Conservation (phyloP, 1,284 basidiomycete genomes). For the Hemileia vastatrix region DNA sequence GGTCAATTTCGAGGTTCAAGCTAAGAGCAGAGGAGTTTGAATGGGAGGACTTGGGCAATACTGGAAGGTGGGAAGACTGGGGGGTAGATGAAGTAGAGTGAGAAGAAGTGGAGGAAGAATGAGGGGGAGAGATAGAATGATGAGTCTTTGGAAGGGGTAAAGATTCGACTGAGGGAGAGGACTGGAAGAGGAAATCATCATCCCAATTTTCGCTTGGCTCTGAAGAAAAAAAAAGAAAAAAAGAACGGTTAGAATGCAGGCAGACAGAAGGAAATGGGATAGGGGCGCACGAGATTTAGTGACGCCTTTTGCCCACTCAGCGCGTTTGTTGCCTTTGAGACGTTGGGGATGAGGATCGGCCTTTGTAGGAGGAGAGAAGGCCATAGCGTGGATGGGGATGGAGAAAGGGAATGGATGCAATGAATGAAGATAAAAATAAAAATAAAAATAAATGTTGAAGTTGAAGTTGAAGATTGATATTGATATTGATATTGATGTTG, state of each 20-base stretch:
- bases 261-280: background rate
- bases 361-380: too few species aligned
- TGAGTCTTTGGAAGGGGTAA: background rate
- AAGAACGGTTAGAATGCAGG: background rate
- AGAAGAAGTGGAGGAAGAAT: background rate
- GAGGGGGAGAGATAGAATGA: background rate
- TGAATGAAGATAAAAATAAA: too few species aligned
- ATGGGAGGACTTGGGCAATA: conserved; percentile 17
- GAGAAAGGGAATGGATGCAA: too few species aligned
- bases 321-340: too few species aligned
- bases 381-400: too few species aligned
- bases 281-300: too few species aligned
- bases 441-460: too few species aligned
- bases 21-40: background rate
- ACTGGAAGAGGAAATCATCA: conserved; percentile 21
- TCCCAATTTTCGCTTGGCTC: conserved; percentile 24
- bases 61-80: background rate
- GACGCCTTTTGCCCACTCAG: too few species aligned
- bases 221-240: background rate
- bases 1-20: background rate
- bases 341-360: too few species aligned
- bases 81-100: background rate
- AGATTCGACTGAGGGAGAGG: conserved; percentile 6
- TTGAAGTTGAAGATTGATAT: too few species aligned
- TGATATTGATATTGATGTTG: too few species aligned